These are phyloP conservation scores for Incumbomyces lentus DNA, from an alignment of 2,329 filamentous ascomycete species.

Conservation along the genomic window DNA sequence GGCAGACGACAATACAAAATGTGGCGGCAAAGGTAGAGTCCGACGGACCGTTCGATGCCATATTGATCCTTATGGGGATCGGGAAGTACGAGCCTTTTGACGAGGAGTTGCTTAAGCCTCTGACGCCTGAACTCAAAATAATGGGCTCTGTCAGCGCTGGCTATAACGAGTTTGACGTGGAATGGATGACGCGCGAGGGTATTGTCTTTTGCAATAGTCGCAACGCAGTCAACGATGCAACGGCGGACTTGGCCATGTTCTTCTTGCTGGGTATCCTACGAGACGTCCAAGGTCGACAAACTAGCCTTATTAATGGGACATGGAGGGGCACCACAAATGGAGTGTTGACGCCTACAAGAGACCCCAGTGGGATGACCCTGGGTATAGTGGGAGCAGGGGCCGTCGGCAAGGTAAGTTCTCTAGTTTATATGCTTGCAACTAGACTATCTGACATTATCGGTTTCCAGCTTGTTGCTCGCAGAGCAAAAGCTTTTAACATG, in stretches of 20 bases:
- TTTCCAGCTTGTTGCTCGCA: constrained; percentile 19
- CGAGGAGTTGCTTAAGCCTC: background rate
- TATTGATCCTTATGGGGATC: constrained; percentile 2
- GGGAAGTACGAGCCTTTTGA: constrained; percentile 2
- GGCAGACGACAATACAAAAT: background rate
- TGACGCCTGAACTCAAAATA: background rate
- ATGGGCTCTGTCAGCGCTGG: background rate
- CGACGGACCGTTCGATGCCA: background rate
- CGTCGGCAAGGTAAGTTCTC: constrained; percentile 22
- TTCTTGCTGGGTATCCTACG: constrained; percentile 35
- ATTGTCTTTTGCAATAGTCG: constrained; percentile 34
- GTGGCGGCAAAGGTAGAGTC: background rate
- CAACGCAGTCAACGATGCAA: constrained; percentile 34
- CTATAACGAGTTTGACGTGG: background rate
- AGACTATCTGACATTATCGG: too few species aligned
- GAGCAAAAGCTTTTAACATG: constrained; percentile 35
- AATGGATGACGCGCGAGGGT: constrained; percentile 10
- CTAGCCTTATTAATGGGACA: too few species aligned
- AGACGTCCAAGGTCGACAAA: constrained; percentile 15
- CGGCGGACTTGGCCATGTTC: constrained; percentile 35
- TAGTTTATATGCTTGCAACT: too few species aligned
- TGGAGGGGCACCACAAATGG: too few species aligned
- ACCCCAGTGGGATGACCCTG: constrained; percentile 33
- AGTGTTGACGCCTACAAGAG: constrained; percentile 24
- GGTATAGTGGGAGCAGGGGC: constrained; percentile 31